Conservation (phyloP, 768 basidiomycete genomes). For the Lentinula detonsa region DNA sequence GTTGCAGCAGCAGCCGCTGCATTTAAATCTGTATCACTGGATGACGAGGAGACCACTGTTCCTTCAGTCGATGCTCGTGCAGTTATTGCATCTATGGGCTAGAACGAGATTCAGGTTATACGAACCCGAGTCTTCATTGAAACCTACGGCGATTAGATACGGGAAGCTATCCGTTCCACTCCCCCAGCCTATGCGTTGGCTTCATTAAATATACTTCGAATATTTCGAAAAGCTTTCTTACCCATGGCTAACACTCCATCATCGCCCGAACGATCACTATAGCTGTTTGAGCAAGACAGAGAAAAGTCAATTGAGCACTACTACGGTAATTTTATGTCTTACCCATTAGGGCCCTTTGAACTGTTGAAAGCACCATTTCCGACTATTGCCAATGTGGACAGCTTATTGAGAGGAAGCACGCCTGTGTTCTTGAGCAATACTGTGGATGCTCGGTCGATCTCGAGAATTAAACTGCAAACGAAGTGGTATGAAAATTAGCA, state of each 20-base stretch:
- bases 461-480: conserved; percentile 40
- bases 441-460: conserved; percentile 56
- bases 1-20: conserved; percentile 35
- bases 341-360: conserved; percentile 52
- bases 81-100: conserved; percentile 43
- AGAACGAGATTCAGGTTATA: neutral
- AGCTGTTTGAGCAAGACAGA: conserved; percentile 18
- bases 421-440: conserved; percentile 56
- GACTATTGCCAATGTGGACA: conserved; percentile 46
- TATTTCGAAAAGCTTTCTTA: conserved; percentile 23
- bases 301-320: neutral
- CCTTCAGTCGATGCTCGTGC: conserved; percentile 30
- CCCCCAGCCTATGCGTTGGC: conserved; percentile 33
- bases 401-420: conserved; percentile 38
- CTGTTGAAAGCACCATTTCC: conserved; percentile 55
- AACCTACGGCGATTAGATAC: conserved; percentile 29
- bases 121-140: no score
- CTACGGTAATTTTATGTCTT: neutral
- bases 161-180: conserved; percentile 47
- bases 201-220: neutral
- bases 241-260: conserved; percentile 60
- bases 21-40: conserved; percentile 44
- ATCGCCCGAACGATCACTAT: conserved; percentile 47
- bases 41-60: conserved; percentile 36
- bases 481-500: neutral